Evolutionary conservation across 2,329 filamentous ascomycete genomes (phyloP).

Genomic region (Aspergillus sp.): DNA sequence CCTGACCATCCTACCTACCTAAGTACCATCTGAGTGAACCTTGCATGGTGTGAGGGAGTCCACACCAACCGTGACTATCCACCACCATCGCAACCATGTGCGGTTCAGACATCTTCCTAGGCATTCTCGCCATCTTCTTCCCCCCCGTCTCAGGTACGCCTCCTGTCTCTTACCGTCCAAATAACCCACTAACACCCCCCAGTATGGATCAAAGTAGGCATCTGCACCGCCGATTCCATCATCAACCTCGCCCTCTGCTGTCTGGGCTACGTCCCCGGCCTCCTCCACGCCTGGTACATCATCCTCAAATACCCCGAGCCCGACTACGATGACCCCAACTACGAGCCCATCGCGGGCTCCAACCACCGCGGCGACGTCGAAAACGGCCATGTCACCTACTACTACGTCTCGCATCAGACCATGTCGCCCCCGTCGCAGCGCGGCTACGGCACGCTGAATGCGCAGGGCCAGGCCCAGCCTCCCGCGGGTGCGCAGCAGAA

Average conservation of each 20-base stretch:
- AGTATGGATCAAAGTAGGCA: slow-evolving; percentile 96
- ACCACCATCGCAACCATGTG: slow-evolving; percentile 48
- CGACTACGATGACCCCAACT: slow-evolving; percentile 59
- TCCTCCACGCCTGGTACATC: slow-evolving; percentile 97
- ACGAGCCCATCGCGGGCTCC: slow-evolving; percentile 63
- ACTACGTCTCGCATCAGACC: slow-evolving; percentile 64
- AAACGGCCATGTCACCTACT: slow-evolving; percentile 65
- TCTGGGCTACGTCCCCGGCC: slow-evolving; percentile 77
- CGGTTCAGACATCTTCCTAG: slow-evolving; percentile 60
- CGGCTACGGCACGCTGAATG: slow-evolving; percentile 41
- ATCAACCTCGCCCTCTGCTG: slow-evolving; percentile 92
- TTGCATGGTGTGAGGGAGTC: slow-evolving; percentile 4
- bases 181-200: slow-evolving; percentile 31
- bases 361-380: slow-evolving; percentile 44
- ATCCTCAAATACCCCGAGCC: slow-evolving; percentile 84
- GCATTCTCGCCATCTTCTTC: slow-evolving; percentile 61
- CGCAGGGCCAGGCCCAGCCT: too few relatives aligned
- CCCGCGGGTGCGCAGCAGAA: slow-evolving; percentile 18
- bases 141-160: slow-evolving; percentile 56
- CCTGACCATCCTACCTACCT: too few relatives aligned
- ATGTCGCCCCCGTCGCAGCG: slow-evolving; percentile 33
- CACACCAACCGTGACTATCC: slow-evolving; percentile 1
- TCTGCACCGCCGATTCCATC: slow-evolving; percentile 87
- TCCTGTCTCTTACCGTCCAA: slow-evolving; percentile 6
- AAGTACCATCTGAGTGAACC: not conserved